Evolutionary conservation across 805 yeast genomes (phyloP).

Genomic region (Tetrapisispora iriomotensis): DNA sequence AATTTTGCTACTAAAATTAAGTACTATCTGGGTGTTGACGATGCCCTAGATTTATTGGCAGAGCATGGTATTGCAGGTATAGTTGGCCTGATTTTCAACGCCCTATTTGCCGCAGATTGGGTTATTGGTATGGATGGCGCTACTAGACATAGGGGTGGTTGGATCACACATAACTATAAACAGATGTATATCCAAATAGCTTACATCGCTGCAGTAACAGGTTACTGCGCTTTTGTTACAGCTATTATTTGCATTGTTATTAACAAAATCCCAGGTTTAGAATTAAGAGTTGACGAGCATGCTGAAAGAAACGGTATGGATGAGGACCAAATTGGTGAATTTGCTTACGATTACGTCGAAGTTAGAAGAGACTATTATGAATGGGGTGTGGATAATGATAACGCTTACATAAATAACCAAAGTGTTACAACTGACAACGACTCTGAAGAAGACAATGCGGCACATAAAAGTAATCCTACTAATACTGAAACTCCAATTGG

Average conservation of each 20-base stretch:
- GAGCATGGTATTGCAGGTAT: slow-evolving; percentile 98
- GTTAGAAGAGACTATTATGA: slow-evolving; percentile 79
- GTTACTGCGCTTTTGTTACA: slow-evolving; percentile 69
- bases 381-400: slow-evolving; percentile 32
- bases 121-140: slow-evolving; percentile 87
- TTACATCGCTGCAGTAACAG: slow-evolving; percentile 63
- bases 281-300: slow-evolving; percentile 69
- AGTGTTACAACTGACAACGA: not conserved
- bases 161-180: slow-evolving; percentile 83
- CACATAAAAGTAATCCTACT: not conserved
- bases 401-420: slow-evolving; percentile 7
- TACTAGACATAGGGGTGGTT: slow-evolving; percentile 82
- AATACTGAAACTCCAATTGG: not conserved
- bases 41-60: slow-evolving; percentile 90
- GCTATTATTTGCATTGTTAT: slow-evolving; percentile 64
- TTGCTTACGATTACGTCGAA: slow-evolving; percentile 97
- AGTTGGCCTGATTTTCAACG: slow-evolving; percentile 82
- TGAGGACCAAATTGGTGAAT: slow-evolving; percentile 95
- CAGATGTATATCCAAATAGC: slow-evolving; percentile 88
- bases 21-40: slow-evolving; percentile 74
- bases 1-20: slow-evolving; percentile 85
- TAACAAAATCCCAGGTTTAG: slow-evolving; percentile 71
- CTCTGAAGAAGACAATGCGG: slow-evolving; percentile 1
- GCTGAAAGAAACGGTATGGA: slow-evolving; percentile 88
- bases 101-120: slow-evolving; percentile 74